A percentile compares a stretch with the other conserved stretches of the same genome.
These are phyloP conservation scores for Leucaena leucocephala DNA, from an alignment of 306 rosid genomes.

Conservation along the genomic window DNA sequence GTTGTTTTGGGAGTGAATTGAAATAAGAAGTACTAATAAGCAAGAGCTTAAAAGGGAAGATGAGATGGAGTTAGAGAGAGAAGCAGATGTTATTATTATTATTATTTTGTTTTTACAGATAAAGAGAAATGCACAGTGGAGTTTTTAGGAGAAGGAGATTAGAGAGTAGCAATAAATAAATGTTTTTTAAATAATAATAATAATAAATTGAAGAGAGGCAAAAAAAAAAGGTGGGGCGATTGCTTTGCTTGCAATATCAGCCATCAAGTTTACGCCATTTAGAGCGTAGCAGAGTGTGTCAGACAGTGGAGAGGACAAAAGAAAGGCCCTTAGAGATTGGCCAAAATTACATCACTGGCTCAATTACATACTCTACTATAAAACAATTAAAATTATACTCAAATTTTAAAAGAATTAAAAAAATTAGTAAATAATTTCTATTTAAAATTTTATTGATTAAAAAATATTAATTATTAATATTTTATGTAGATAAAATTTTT, in stretches of 20 bases:
- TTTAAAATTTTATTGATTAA: no score
- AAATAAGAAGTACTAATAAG: constrained; percentile 56
- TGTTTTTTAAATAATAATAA: neutral
- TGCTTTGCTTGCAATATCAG: constrained; percentile 85
- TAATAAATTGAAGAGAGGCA: neutral
- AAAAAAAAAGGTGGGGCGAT: constrained; percentile 38
- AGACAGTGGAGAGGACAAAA: constrained; percentile 57
- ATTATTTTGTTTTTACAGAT: constrained; percentile 21
- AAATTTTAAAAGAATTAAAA: no score
- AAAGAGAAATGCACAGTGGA: constrained; percentile 41
- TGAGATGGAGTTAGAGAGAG: neutral
- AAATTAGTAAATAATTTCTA: no score
- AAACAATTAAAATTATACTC: no score
- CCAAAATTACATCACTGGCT: neutral
- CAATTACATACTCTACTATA: neutral
- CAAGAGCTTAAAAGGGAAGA: constrained; percentile 51
- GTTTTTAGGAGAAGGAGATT: constrained; percentile 32
- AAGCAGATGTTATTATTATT: constrained; percentile 12
- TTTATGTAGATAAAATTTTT: no score
- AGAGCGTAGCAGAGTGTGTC: constrained; percentile 62
- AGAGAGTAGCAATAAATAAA: neutral
- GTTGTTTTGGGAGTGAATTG: constrained; percentile 31
- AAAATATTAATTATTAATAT: no score
- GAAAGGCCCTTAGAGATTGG: constrained; percentile 4
- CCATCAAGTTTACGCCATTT: constrained; percentile 68